A percentile compares a stretch with the other conserved stretches of the same genome.
Conservation (phyloP, 2,329 filamentous ascomycete species). For the Aureobasidium sp. region DNA sequence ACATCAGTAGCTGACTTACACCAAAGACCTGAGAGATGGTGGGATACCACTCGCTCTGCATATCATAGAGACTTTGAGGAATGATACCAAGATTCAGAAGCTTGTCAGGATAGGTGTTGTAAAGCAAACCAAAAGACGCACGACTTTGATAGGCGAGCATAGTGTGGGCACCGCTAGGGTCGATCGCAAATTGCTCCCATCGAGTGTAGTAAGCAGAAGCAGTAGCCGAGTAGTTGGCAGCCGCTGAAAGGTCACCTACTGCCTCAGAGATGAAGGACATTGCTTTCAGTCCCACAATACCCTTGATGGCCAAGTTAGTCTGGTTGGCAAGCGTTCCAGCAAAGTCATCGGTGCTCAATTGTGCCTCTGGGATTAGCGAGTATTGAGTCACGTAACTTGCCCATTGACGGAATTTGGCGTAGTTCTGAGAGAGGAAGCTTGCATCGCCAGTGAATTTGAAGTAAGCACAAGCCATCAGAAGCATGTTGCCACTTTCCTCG, state of each 20-base stretch:
- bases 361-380: conserved; percentile 15
- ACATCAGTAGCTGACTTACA: not conserved
- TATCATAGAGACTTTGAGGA: conserved; percentile 19
- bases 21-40: conserved; percentile 20
- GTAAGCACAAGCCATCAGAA: conserved; percentile 32
- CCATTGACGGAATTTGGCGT: conserved; percentile 16
- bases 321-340: conserved; percentile 17
- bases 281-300: conserved; percentile 18
- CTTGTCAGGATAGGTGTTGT: conserved; percentile 24
- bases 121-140: conserved; percentile 19
- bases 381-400: conserved; percentile 16
- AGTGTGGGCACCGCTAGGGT: conserved; percentile 16
- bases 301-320: conserved; percentile 21
- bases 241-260: conserved; percentile 11
- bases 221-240: conserved; percentile 16
- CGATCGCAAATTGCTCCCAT: conserved; percentile 18
- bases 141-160: conserved; percentile 18
- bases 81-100: conserved; percentile 20
- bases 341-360: conserved; percentile 19
- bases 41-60: conserved; percentile 23
- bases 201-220: conserved; percentile 15
- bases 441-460: conserved; percentile 10
- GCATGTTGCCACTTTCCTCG: conserved; percentile 74
- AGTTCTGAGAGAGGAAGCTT: conserved; percentile 13
- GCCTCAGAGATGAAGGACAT: conserved; percentile 16